Evolutionary conservation across 176 grass and related monocot genomes (phyloP).

Genomic region (Musa beccarii): DNA sequence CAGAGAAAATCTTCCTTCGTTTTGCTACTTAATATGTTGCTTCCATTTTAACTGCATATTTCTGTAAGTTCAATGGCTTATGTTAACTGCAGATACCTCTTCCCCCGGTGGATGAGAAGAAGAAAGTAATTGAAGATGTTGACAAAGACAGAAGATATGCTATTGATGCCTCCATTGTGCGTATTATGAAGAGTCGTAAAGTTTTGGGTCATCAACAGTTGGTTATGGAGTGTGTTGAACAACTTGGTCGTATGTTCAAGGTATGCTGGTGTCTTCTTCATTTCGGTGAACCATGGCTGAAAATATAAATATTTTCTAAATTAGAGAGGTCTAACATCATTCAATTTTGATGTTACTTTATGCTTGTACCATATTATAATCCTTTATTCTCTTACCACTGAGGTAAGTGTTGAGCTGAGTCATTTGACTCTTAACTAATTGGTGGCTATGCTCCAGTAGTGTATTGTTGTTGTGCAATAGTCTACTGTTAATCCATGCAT

Average conservation of each 20-base stretch:
- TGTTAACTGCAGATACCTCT: slow-evolving; percentile 48
- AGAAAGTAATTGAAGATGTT: slow-evolving; percentile 93
- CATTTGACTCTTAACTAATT: no score
- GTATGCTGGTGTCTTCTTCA: background rate
- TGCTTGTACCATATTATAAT: no score
- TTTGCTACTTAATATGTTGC: slow-evolving; percentile 4
- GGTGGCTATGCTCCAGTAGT: no score
- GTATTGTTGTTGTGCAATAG: no score
- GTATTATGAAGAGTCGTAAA: slow-evolving; percentile 95
- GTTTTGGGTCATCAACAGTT: slow-evolving; percentile 73
- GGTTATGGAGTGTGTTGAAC: slow-evolving; percentile 79
- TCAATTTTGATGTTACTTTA: no score
- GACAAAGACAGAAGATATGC: slow-evolving; percentile 92
- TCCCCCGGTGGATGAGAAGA: slow-evolving; percentile 96
- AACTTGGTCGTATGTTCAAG: slow-evolving; percentile 63
- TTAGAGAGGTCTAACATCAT: background rate
- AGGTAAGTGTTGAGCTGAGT: no score
- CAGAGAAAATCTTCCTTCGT: background rate
- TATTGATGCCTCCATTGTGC: slow-evolving; percentile 90
- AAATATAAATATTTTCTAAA: background rate
- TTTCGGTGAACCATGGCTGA: background rate
- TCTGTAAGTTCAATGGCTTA: background rate
- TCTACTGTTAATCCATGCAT: no score
- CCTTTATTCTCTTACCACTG: background rate
- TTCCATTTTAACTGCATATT: background rate